Percentiles rank a stretch among this genome's conserved stretches.
Conservation (phyloP, 208 protist species). For the Histomonas meleagridis region DNA sequence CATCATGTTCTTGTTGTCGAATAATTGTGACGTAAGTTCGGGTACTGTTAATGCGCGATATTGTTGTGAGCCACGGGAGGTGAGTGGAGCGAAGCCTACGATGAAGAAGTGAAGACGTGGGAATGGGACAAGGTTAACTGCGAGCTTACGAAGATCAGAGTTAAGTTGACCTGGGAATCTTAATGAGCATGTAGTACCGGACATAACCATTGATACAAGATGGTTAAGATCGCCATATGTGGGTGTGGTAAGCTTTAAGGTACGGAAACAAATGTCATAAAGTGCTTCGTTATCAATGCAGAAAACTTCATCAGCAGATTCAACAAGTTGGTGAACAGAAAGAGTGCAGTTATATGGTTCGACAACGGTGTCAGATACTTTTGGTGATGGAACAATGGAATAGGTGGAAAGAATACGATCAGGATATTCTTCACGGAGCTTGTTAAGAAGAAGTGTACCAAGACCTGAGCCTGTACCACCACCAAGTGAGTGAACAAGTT, state of each 20-base stretch:
- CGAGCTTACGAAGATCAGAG: constrained; percentile 59
- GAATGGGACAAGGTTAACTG: constrained; percentile 85
- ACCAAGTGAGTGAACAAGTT: constrained; percentile 78
- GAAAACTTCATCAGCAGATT: constrained; percentile 78
- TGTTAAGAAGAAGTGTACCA: constrained; percentile 65
- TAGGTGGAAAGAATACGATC: constrained; percentile 95
- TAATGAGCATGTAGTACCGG: constrained; percentile 78
- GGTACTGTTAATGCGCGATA: constrained; percentile 72
- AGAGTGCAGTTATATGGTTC: constrained; percentile 41
- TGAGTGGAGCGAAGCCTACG: constrained; percentile 81
- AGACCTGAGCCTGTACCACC: constrained; percentile 84
- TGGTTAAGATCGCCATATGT: constrained; percentile 89
- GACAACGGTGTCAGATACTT: constrained; percentile 75
- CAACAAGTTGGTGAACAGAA: constrained; percentile 59
- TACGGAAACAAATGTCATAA: constrained; percentile 93
- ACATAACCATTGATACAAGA: constrained; percentile 77
- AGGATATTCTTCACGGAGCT: constrained; percentile 86
- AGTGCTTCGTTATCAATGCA: constrained; percentile 94
- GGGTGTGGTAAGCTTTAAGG: constrained; percentile 82
- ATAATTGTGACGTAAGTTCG: constrained; percentile 88
- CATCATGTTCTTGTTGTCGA: constrained; percentile 94
- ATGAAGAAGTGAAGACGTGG: constrained; percentile 95
- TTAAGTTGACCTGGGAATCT: constrained; percentile 81
- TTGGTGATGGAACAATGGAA: constrained; percentile 89
- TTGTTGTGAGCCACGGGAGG: constrained; percentile 57